Base-by-base conservation (phyloP, 768 basidiomycete genomes). In the Sarcodon sp. region DNA sequence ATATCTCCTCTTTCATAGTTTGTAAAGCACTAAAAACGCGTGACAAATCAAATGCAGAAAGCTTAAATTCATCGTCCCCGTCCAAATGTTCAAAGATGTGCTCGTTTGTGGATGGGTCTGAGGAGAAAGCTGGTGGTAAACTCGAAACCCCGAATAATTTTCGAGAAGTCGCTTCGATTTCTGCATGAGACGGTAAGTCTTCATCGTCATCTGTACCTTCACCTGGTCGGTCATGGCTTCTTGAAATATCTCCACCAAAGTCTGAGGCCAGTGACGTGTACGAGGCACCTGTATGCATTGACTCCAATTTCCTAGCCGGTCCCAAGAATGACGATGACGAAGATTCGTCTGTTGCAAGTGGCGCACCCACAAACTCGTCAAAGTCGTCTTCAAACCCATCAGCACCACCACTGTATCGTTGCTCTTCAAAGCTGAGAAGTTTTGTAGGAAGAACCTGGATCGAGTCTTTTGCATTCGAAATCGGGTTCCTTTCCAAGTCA, bases 381-480 rank as follows among this genome's bases (percentile, higher is more conserved):
- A 91, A 91, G 60, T 91, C 83, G 56, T 90, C 87, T 47, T 89
- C 87, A 54, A 90, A 77, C 12, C 72, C 69, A 18, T 54, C 49
- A n/a, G 18, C 9, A 18, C 49, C 49, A 18, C 47, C 52, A 21
- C 37, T 39, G 15, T 16, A 18, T 21, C 32, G 47, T 31, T 49
- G 31, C 10, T 55, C 13, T 3, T 47, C 49, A 15, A 55, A 41
- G n/a, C 35, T 32, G 7, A 37, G 35, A 13, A 51, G 11, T 5
- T 15, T 32, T 21, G 47, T 33, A 5, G 43, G 21, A 3, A 33
- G 43, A 50, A 27, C 39, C 13, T 18, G 13, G 6, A 9, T 27
- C 15, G 39, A 7, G 8, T 8, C 7, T 7, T 15, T 16, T 16
- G 15, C 39, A 2, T 7, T 41, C 11, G 7, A 15, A 9, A 41